Evolutionary conservation across 202 grass and related monocot genomes (phyloP), one percentile per base, ranked within the genome.

Genomic region (Eragrostis tef): DNA sequence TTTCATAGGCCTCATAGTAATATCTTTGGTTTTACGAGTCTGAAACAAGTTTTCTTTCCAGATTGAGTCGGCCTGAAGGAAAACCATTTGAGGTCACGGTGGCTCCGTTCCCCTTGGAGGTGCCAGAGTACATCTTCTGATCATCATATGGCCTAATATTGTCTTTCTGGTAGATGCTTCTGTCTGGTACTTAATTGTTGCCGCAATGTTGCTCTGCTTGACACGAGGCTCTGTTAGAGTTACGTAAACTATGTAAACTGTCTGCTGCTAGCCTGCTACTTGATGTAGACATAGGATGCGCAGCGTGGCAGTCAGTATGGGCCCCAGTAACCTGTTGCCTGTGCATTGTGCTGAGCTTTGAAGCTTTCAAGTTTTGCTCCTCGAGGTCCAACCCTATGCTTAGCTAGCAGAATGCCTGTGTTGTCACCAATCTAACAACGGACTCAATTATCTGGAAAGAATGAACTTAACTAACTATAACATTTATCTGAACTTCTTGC

Each of bases 81-180:
- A 93, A 88, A 52, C 78, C 66, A 19, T 98, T 98, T 34, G 85
- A 98, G 60, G 95, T 86, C 42, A 91, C 7, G 49, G 95, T 98
- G 66, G 82, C 92, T 22, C 79, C 79, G 6, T 90, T 93, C 61
- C 69, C 64, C 74, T 64, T 98, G 6, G 82, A 86, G 58, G 72
- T 29, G 11, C 92, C 87, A 0, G 82, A 85, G 27, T 98, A 93
- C 59, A 91, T 94, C 76, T 98, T 94, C 87, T 94, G 62, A 91
- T 57, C 31, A 47, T 29, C 36, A 3, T 46, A 61, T 49, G 1
- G 36, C 24, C 64, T 63, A 62, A 61, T 79, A 29, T 21, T 6
- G 72, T 67, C 20, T 7, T 6, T 39, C 29, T 20, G 31, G 27
- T 77, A 24, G 48, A 48, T 50, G 58, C n/a, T 42, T 57, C 5